A percentile compares a stretch with the other conserved stretches of the same genome.
These are phyloP conservation scores for Epithemia pelagica DNA, from an alignment of 108 stramenopile genomes.

Conservation along the genomic window DNA sequence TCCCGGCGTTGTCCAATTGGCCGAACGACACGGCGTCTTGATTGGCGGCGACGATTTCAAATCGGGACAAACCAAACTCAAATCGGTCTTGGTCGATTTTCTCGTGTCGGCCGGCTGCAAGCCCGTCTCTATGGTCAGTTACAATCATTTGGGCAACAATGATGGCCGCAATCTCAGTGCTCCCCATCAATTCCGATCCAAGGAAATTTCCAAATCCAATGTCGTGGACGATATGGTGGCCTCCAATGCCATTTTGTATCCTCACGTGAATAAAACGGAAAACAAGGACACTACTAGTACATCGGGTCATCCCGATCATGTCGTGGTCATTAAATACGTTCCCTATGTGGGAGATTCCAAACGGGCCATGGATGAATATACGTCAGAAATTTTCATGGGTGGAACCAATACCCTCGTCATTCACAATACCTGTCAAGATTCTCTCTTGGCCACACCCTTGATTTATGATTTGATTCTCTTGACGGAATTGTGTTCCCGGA, in stretches of 20 bases:
- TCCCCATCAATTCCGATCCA: slow-evolving; percentile 95
- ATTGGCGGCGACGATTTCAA: slow-evolving; percentile 99
- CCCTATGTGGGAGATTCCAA: slow-evolving; percentile 97
- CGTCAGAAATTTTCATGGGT: slow-evolving; percentile 98
- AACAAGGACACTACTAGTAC: too few relatives aligned
- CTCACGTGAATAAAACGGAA: too few relatives aligned
- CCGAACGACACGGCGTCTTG: slow-evolving; percentile 73
- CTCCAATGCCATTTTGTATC: slow-evolving; percentile 90
- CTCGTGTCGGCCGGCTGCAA: slow-evolving; percentile 96
- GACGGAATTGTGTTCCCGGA: slow-evolving; percentile 89
- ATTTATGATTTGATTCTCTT: slow-evolving; percentile 95
- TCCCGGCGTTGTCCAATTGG: slow-evolving; percentile 93
- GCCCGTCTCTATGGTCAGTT: slow-evolving; percentile 93
- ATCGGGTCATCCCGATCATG: slow-evolving; percentile 98
- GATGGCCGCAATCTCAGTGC: slow-evolving; percentile 96
- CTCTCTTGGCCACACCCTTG: slow-evolving; percentile 91
- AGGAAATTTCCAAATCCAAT: slow-evolving; percentile 97
- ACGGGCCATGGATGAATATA: slow-evolving; percentile 99
- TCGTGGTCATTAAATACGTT: slow-evolving; percentile 96
- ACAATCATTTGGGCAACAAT: slow-evolving; percentile 99
- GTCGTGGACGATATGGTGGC: slow-evolving; percentile 99
- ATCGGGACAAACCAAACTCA: slow-evolving; percentile 98
- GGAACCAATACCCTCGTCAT: slow-evolving; percentile 96
- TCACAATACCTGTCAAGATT: slow-evolving; percentile 99
- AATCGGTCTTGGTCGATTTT: slow-evolving; percentile 95